phyloP scores from a whole-genome alignment of 139 green algal genomes.

The Microglena sp. region DNA sequence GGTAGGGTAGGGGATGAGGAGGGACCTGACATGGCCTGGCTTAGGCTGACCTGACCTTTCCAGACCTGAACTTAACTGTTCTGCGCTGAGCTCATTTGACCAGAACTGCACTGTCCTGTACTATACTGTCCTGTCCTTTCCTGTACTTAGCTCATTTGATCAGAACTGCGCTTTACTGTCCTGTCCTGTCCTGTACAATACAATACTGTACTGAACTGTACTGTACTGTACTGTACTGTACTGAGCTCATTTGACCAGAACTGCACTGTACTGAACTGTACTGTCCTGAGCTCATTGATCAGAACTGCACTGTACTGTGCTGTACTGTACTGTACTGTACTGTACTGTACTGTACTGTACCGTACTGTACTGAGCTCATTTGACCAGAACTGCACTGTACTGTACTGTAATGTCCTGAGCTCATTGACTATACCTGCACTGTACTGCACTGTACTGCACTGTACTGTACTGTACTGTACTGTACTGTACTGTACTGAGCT shows the following conservation, averaged over 20 bases:
- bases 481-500: not conserved
- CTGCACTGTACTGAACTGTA: conserved; percentile 1
- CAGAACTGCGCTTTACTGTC: not conserved
- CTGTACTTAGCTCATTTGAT: not conserved
- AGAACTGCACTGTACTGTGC: conserved; percentile 1
- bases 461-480: conserved; percentile 2
- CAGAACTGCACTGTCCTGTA: not conserved
- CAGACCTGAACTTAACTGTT: too few relatives aligned
- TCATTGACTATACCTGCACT: too few relatives aligned
- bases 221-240: conserved; percentile 2
- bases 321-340: conserved; percentile 2
- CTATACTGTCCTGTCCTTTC: not conserved
- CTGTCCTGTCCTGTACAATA: not conserved
- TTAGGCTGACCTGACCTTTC: too few relatives aligned
- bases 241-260: not conserved
- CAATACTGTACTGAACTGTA: not conserved
- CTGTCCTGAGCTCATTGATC: too few relatives aligned
- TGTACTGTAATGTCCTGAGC: conserved; percentile 2
- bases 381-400: not conserved
- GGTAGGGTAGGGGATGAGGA: too few relatives aligned
- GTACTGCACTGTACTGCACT: conserved; percentile 1
- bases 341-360: conserved; percentile 2
- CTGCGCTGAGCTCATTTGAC: not conserved
- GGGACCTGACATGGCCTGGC: too few relatives aligned
- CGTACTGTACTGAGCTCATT: not conserved